These are phyloP conservation scores for Pseudocercospora musae DNA, from an alignment of 2,329 filamentous ascomycete species.

Conservation along the genomic window DNA sequence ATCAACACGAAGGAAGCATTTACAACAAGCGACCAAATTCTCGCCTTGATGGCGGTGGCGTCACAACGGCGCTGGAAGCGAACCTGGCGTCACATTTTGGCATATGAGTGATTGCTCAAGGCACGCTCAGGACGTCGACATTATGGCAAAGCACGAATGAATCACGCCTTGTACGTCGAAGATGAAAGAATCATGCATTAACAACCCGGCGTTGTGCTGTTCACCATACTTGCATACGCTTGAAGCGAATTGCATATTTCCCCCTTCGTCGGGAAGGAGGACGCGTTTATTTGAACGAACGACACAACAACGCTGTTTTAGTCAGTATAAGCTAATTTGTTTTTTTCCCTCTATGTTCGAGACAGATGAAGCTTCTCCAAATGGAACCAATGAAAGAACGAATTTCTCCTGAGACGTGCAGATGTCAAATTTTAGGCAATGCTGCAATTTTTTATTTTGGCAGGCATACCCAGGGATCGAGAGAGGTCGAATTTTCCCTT, in stretches of 20 bases:
- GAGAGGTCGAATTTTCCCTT: neutral
- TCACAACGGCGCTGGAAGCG: constrained; percentile 1
- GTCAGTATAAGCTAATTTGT: constrained; percentile 3
- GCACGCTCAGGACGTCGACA: too few species aligned
- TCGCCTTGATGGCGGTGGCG: constrained; percentile 10
- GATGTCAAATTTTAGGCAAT: neutral
- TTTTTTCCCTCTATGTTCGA: neutral
- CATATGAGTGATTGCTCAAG: neutral
- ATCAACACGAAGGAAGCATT: constrained; percentile 4
- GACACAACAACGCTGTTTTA: neutral
- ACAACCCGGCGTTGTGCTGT: constrained; percentile 6
- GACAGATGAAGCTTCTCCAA: too few species aligned
- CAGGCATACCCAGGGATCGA: neutral
- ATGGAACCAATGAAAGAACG: neutral
- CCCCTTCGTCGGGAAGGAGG: neutral
- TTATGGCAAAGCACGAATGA: neutral
- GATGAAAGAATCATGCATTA: constrained; percentile 5
- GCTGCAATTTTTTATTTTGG: neutral
- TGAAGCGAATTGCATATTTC: neutral
- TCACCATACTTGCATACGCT: constrained; percentile 2
- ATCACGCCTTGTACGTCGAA: constrained; percentile 1
- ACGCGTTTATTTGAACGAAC: neutral
- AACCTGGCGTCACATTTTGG: neutral
- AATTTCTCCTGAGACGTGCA: neutral
- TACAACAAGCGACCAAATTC: neutral